A percentile compares a stretch with the other conserved stretches of the same genome.
Conservation (phyloP, 2,329 filamentous ascomycete genomes). For the Colletotrichum sp. region DNA sequence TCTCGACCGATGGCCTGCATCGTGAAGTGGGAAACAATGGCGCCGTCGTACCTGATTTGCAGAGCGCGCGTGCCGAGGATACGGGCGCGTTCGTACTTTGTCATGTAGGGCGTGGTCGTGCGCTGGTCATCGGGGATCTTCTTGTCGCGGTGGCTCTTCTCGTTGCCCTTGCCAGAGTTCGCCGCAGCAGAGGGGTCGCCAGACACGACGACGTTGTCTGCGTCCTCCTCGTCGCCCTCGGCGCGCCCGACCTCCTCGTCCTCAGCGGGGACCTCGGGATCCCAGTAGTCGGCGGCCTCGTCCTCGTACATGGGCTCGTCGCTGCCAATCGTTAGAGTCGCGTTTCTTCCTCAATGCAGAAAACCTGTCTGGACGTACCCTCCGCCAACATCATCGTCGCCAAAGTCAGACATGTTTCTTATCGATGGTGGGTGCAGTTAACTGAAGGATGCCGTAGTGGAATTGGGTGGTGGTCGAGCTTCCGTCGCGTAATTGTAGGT, state of each 20-base stretch:
- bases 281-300: slow-evolving; percentile 59
- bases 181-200: slow-evolving; percentile 67
- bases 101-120: slow-evolving; percentile 97
- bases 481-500: background rate
- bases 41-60: slow-evolving; percentile 82
- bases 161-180: slow-evolving; percentile 56
- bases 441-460: background rate
- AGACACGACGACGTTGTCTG: slow-evolving; percentile 64
- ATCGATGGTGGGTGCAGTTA: background rate
- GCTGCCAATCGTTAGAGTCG: slow-evolving; percentile 39
- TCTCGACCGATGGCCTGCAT: background rate
- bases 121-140: slow-evolving; percentile 89
- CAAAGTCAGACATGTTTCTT: slow-evolving; percentile 73
- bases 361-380: slow-evolving; percentile 5
- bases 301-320: slow-evolving; percentile 76
- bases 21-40: background rate
- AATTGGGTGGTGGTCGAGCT: background rate
- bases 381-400: slow-evolving; percentile 56
- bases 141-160: slow-evolving; percentile 74
- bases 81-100: slow-evolving; percentile 95
- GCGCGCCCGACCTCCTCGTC: slow-evolving; percentile 62
- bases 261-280: slow-evolving; percentile 51
- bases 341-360: background rate
- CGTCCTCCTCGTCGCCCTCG: slow-evolving; percentile 59
- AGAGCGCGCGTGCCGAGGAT: slow-evolving; percentile 92